Evolutionary conservation across 768 basidiomycete genomes (phyloP), one percentile per base, ranked within the genome.

Genomic region (Leccinum imitatum): DNA sequence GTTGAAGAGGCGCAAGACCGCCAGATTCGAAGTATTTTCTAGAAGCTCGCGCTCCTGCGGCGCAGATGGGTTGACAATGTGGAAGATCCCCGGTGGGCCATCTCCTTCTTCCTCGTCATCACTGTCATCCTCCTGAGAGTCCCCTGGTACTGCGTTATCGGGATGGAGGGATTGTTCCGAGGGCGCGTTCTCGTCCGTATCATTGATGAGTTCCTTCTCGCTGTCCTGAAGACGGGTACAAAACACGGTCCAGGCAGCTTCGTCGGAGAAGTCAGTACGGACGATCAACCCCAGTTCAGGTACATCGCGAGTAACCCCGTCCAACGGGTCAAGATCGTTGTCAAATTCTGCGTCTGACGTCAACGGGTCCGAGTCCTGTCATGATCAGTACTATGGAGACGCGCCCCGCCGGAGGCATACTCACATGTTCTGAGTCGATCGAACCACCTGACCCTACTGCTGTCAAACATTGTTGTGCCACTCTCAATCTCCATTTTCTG

Each of bases 191-290:
- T 68, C 65, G 60, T 71, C 63, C 56, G 57, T 58, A n/a, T 73
- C 73, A 54, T 66, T 71, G 35, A 77, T 59, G 17, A 88, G 76
- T 27, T 90, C 89, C 58, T 78, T 79, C 65, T 91, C 89, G 11
- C 80, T 80, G 7, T 77, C 78, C 52, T 77, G 76, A 11, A 93
- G 74, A 59, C 77, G 78, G 5, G 68, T 63, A 58, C 70, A 73
- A 71, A 91, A 90, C 0, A 71, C 61, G 13, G 75, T 67, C 90
- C 90, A 92, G 1, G 89, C 83, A 7, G 76, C 75, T 35, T 91
- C 87, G 68, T 89, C 73, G 9, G 84, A 79, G 69, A 81, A 91
- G 66, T 92, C 89, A 10, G 90, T 87, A 41, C 91, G 85, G n/a
- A 92, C 68, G 50, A 92, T 68, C 59, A 91, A 65, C 14, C 89